These are phyloP conservation scores for Phoenix dactylifera DNA, from an alignment of 176 grass and related monocot genomes.

Conservation along the genomic window DNA sequence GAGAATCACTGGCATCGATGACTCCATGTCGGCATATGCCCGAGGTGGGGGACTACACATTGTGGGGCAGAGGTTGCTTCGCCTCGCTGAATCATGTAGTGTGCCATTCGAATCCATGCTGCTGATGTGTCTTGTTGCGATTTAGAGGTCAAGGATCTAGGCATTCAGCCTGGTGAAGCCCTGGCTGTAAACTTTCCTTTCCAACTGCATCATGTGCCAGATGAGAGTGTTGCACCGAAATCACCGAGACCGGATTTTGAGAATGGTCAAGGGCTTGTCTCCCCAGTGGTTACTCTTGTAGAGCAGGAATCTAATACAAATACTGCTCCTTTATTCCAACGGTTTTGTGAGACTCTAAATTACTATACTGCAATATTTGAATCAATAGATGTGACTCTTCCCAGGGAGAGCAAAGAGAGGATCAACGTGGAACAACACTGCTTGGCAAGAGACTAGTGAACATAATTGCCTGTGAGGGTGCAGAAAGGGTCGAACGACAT, in stretches of 20 bases:
- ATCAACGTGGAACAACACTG: slow-evolving; percentile 12
- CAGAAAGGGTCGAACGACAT: slow-evolving; percentile 10
- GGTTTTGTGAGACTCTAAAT: slow-evolving; percentile 3
- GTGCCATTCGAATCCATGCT: slow-evolving; percentile 6
- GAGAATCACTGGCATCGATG: slow-evolving; percentile 11
- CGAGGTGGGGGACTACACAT: slow-evolving; percentile 8
- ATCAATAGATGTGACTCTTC: slow-evolving; percentile 11
- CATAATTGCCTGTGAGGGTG: slow-evolving; percentile 16
- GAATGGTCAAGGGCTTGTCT: slow-evolving; percentile 14
- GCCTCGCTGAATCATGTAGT: slow-evolving; percentile 1
- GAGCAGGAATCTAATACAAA: slow-evolving; percentile 18
- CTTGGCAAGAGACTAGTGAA: slow-evolving; percentile 14
- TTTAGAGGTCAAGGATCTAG: slow-evolving; percentile 8
- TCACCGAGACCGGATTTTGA: slow-evolving; percentile 7
- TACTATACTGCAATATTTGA: slow-evolving; percentile 16
- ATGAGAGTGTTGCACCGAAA: slow-evolving; percentile 16
- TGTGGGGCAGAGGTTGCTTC: slow-evolving; percentile 5
- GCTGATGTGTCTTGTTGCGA: not conserved
- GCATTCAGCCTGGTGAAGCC: not conserved
- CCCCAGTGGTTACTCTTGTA: slow-evolving; percentile 8
- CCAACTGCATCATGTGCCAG: slow-evolving; percentile 13
- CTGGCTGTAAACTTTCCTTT: slow-evolving; percentile 4
- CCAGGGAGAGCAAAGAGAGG: slow-evolving; percentile 11
- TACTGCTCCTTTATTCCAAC: slow-evolving; percentile 2
- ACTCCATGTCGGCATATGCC: not conserved